These are phyloP conservation scores for Sicyos baderoa DNA, from an alignment of 306 rosid species.

Conservation along the genomic window DNA sequence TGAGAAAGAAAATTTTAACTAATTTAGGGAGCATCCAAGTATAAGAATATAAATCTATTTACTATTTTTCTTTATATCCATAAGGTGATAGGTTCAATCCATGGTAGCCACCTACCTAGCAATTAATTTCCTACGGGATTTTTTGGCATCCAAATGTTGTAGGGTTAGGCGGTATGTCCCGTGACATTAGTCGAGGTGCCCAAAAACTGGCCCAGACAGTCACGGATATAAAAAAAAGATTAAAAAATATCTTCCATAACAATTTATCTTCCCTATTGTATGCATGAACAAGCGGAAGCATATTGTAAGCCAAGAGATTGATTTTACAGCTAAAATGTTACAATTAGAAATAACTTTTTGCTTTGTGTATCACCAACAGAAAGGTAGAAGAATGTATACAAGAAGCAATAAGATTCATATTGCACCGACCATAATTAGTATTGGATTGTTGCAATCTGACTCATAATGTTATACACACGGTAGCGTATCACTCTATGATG, in stretches of 20 bases:
- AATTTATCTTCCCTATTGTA: not conserved
- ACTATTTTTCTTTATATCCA: too few species aligned
- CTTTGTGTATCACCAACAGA: not conserved
- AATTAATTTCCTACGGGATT: too few species aligned
- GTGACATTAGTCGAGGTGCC: too few species aligned
- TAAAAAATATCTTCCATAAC: not conserved
- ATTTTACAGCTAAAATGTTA: not conserved
- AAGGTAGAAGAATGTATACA: not conserved
- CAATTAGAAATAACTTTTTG: not conserved
- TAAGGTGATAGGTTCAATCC: too few species aligned
- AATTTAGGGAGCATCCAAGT: not conserved
- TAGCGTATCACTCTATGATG: not conserved
- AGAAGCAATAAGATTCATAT: not conserved
- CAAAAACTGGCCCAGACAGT: too few species aligned
- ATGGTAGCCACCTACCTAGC: too few species aligned
- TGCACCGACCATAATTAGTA: too few species aligned
- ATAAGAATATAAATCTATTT: not conserved
- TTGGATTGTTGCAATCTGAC: too few species aligned
- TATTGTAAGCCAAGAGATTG: not conserved
- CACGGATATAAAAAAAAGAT: too few species aligned
- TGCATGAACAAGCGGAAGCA: not conserved
- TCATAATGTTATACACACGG: too few species aligned
- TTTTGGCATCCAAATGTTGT: too few species aligned
- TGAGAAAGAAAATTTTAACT: conserved; percentile 24
- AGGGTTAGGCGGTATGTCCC: too few species aligned